Base-by-base conservation (phyloP, 768 basidiomycete genomes). In the Agaricus blazei region DNA sequence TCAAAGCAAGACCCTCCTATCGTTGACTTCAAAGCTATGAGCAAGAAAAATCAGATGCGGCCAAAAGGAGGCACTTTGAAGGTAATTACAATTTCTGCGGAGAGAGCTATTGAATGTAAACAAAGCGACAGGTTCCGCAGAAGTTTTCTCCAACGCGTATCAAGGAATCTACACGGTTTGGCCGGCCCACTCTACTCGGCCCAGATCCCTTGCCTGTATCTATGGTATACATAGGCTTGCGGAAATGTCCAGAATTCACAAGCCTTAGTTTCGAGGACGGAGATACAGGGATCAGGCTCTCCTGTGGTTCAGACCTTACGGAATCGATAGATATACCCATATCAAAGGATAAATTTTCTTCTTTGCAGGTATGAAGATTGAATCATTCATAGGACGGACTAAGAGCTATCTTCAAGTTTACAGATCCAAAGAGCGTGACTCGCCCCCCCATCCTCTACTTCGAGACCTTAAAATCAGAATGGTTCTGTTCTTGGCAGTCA, bases 161-260 rank as follows among this genome's bases (percentile, higher is more conserved):
- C 12, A 8, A 15, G 8, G 34, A 34, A 34, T 7, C 34, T 34
- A 11, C 8, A 34, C 34, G 34, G 7, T 11, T 34, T 34, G 34
- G 34, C 34, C 34, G 34, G 8, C 34, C 11, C 34, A 34, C 7
- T 34, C 34, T 41, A 19, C 40, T 14, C 9, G 15, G 7, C 7
- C 48, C 37, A 8, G 12, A 15, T 27, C 48, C n/a, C 27, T n/a
- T 56, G 31, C 54, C 54, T 23, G 37, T 56, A 49, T 43, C 54
- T 2, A 37, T 26, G 42, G 29, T 56, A 2, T 24, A 28, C 14
- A 34, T 56, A 24, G 54, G 54, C 6, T 24, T 49, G 2, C 19
- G 34, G 38, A 19, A 42, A 34, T 19, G 37, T 14, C 41, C n/a
- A n/a, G 41, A 56, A n/a, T 56, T 43, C 26, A 24, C 6, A 41